These are phyloP conservation scores for Blastobotrys indianensis DNA, from an alignment of 1,139 yeast species.

Conservation along the genomic window DNA sequence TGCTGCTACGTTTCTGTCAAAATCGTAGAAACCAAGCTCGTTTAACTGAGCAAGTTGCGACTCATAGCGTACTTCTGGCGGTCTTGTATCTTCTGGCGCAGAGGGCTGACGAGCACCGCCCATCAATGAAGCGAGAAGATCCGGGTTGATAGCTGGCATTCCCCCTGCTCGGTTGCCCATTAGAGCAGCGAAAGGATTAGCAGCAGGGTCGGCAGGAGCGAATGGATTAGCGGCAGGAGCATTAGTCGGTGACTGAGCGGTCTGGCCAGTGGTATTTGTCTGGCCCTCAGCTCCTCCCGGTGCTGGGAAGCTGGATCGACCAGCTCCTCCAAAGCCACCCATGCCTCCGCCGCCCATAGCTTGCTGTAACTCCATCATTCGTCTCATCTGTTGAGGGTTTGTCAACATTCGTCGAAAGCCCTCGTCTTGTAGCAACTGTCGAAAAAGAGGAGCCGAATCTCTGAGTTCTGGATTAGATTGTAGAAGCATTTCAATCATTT, in stretches of 20 bases:
- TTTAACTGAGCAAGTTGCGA: constrained; percentile 86
- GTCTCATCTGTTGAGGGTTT: constrained; percentile 53
- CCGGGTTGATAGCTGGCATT: constrained; percentile 21
- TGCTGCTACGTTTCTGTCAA: constrained; percentile 86
- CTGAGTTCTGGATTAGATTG: constrained; percentile 79
- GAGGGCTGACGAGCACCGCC: constrained; percentile 23
- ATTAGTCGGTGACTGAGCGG: constrained; percentile 16
- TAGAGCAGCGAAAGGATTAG: constrained; percentile 24
- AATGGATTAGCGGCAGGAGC: constrained; percentile 25
- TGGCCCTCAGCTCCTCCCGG: constrained; percentile 37
- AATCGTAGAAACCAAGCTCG: constrained; percentile 94
- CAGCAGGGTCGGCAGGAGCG: constrained; percentile 19
- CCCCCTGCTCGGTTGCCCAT: constrained; percentile 15
- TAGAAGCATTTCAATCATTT: constrained; percentile 73
- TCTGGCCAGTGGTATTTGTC: constrained; percentile 17
- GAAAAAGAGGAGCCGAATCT: constrained; percentile 78
- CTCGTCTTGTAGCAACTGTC: constrained; percentile 81
- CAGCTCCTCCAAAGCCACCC: constrained; percentile 20
- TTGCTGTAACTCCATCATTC: constrained; percentile 69
- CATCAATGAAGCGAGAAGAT: constrained; percentile 19
- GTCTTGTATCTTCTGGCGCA: constrained; percentile 64
- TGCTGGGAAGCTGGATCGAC: constrained; percentile 44
- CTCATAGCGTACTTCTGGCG: constrained; percentile 94
- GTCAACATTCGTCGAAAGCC: constrained; percentile 69
- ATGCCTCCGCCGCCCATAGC: constrained; percentile 34